Base-by-base conservation (phyloP, 805 yeast species). In the Candida nonsorbophila region DNA sequence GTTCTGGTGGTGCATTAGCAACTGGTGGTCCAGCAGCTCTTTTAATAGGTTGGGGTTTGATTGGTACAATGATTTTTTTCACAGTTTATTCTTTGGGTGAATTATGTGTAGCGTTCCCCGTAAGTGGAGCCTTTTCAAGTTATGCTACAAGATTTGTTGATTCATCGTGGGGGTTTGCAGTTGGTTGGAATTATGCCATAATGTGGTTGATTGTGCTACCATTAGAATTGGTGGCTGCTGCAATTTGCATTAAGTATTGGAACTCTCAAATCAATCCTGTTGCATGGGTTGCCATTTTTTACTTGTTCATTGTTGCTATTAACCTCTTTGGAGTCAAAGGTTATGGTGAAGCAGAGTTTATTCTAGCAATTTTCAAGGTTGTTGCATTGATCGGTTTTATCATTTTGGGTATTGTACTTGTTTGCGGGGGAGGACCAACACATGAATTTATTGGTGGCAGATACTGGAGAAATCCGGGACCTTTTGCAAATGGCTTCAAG, bases 1-100 rank as follows among this genome's bases (percentile, higher is more conserved):
- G 73, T 17, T 55, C 70, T 12, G 77, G 77, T 20, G 52, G 62
- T 13, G 60, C 64, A 2, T 49, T 63, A 38, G 37, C 44, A 10
- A 52, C 52, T 12, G 69, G 69, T 19, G 69, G 69, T 5, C 69
- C 70, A 4, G 69, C 68, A 3, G 54, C 66, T 12, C 65, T 38
- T 20, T 59, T 77, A 7, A 64, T 78, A 21, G 82, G 79, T 6
- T 77, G 74, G 53, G 59, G 67, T 3, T 46, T 79, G 32, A 71
- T 77, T 36, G 80, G 80, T 15, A 47, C 67, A 7, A 70, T 76
- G 67, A 67, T 79, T 13, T 74, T 69, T 51, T 64, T 71, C 37
- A 76, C 77, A 30, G 72, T 78, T 41, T 72, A 69, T 34, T 72
- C 78, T n/a, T 68, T 76, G 40, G 84, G 84, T 36, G 86, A 79